Evolutionary conservation across 78 protist genomes (phyloP).

Genomic region (Dictyostelium discoideum): DNA sequence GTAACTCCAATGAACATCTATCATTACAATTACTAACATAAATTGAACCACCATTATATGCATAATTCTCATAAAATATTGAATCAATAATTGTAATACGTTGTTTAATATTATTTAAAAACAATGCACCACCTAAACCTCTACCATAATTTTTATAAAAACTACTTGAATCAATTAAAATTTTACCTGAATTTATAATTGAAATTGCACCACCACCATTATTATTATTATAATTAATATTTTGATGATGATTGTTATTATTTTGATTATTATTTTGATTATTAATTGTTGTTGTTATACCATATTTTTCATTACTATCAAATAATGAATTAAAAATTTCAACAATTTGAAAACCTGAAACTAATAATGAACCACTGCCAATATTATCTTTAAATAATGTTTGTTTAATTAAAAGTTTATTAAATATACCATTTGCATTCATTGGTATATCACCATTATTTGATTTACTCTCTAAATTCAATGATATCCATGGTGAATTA

Average conservation of each 20-base stretch:
- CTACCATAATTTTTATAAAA: not conserved
- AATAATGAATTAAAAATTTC: not conserved
- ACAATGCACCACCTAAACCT: not conserved
- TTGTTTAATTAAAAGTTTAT: not conserved
- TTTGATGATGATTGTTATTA: no score
- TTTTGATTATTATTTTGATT: no score
- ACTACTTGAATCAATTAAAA: not conserved
- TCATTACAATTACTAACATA: not conserved
- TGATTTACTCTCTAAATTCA: not conserved
- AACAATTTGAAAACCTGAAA: not conserved
- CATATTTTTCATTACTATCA: not conserved
- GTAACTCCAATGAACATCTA: not conserved
- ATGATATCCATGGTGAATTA: not conserved
- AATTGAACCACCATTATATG: not conserved
- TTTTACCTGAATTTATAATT: not conserved
- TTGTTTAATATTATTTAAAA: not conserved
- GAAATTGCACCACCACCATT: not conserved
- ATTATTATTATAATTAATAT: not conserved
- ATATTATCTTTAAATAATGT: not conserved
- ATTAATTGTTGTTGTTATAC: not conserved
- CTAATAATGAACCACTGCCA: not conserved
- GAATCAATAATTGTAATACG: not conserved
- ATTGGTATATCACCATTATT: not conserved
- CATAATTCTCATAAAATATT: not conserved
- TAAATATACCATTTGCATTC: not conserved